Conservation (phyloP, 768 basidiomycete species). For the Mrakia gelida region DNA sequence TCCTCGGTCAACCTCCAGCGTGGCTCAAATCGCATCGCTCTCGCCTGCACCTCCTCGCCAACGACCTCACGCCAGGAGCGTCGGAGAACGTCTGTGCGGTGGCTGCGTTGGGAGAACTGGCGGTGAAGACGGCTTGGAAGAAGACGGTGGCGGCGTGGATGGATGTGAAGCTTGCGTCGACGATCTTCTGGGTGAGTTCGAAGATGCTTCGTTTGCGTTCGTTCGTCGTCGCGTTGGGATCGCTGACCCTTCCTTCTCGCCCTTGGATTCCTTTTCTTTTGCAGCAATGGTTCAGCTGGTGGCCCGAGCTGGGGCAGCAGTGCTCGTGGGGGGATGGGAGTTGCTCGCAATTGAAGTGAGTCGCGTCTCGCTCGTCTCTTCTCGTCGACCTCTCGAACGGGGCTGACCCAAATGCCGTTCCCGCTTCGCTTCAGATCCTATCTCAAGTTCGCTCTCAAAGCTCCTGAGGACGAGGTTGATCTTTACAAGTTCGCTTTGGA, state of each 20-base stretch:
- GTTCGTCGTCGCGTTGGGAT: no score
- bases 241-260: not conserved
- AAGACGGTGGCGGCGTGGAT: not conserved
- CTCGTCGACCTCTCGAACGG: not conserved
- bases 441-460: conserved; percentile 8
- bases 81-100: not conserved
- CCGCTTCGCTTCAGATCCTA: not conserved
- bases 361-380: not conserved
- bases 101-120: not conserved
- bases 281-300: conserved; percentile 15
- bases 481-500: conserved; percentile 8
- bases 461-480: not conserved
- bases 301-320: conserved; percentile 14
- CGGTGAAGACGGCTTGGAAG: not conserved
- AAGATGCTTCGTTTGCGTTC: no score
- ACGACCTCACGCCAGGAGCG: not conserved
- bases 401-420: not conserved
- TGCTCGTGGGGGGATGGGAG: not conserved
- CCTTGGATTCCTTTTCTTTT: no score
- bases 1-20: not conserved
- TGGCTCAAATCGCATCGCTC: not conserved
- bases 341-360: not conserved
- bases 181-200: conserved; percentile 10
- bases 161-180: conserved; percentile 1
- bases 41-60: not conserved